Evolutionary conservation across 768 basidiomycete species (phyloP).

Genomic region (Rossbeevera mucosa): DNA sequence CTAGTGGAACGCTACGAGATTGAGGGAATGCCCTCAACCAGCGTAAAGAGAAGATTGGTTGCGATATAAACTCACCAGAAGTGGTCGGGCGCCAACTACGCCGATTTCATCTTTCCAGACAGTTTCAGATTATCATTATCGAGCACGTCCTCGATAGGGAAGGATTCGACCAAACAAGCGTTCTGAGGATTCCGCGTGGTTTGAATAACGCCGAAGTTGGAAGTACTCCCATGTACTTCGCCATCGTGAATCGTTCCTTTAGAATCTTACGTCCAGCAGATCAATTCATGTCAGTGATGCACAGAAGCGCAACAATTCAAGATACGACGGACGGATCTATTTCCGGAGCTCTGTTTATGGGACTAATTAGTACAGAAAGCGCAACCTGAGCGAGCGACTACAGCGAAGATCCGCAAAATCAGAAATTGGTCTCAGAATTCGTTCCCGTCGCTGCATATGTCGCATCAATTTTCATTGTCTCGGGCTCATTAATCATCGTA

Average conservation of each 20-base stretch:
- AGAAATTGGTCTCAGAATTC: not conserved
- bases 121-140: constrained; percentile 84
- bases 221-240: not conserved
- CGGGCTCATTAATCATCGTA: not conserved
- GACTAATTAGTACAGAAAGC: too few species aligned
- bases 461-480: not conserved
- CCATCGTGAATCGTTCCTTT: not conserved
- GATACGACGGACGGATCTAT: constrained; percentile 15
- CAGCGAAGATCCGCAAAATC: constrained; percentile 3
- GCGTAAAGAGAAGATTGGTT: constrained; percentile 80
- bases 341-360: not conserved
- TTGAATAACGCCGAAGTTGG: constrained; percentile 2
- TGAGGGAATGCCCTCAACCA: constrained; percentile 88
- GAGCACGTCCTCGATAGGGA: constrained; percentile 76
- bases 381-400: not conserved
- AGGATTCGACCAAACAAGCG: constrained; percentile 87
- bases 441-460: too few species aligned
- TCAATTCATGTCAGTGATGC: constrained; percentile 1
- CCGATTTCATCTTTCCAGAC: constrained; percentile 81
- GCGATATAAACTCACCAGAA: constrained; percentile 92
- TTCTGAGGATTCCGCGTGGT: constrained; percentile 43
- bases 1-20: constrained; percentile 75
- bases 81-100: constrained; percentile 93
- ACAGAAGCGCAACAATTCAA: too few species aligned
- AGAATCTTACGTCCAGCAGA: not conserved